Evolutionary conservation across 805 yeast species (phyloP), one percentile per base, ranked within the genome.

Genomic region (Yamadazyma akitaensis): DNA sequence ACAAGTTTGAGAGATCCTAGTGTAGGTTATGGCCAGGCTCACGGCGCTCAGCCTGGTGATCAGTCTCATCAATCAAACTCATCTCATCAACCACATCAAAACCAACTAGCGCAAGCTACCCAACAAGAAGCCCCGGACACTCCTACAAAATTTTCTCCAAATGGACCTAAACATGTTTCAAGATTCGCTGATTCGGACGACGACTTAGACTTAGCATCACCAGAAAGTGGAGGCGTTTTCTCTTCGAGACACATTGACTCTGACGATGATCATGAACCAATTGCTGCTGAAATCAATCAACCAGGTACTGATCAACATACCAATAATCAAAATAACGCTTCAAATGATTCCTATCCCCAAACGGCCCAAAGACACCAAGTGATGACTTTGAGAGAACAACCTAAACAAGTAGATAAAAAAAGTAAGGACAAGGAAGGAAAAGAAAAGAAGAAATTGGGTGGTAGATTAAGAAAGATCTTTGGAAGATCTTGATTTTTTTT

Each of bases 161-260:
- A 24, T 25, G 26, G 34, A 17, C 5, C 17, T 25, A 18, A 31
- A 17, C 32, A 5, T 13, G 35, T 26, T 21, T 82, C 88, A 1
- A 70, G 88, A 54, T 76, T 82, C 51, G 71, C 69, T 5, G 89
- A 84, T 57, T 81, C 86, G 2, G 87, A 82, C 55, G 82, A 84
- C 12, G 88, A 82, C 42, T 21, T 35, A 2, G 62, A 46, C 11
- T 31, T 44, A 9, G 35, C 42, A 13, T 45, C 49, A 4, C 51
- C 51, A 3, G 49, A 44, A 16, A 34, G 43, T 31, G 54, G 47
- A 11, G 46, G 46, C 6, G 53, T 55, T 10, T 64, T 60, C 49
- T 50, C 50, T 37, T 62, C 69, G 7, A 54, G 68, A 31, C 58
- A 61, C 47, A 50, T 47, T 10, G 65, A 63, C 43, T 65, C 70